Base-by-base conservation (phyloP, 139 green algal genomes). In the Monoraphidium neglectum region DNA sequence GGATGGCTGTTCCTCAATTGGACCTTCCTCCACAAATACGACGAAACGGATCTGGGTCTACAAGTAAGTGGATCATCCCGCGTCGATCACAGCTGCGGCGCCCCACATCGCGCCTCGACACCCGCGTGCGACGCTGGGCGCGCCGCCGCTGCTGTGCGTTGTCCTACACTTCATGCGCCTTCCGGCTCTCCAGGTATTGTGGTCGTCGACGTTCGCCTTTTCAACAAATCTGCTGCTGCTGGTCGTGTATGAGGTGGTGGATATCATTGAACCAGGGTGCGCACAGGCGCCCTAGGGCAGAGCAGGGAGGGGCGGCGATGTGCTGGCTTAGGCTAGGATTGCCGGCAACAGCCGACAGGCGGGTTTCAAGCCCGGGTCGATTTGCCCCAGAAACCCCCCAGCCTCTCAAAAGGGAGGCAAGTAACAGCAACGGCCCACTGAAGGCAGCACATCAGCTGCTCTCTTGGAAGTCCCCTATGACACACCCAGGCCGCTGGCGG, bases 191-290 rank as follows among this genome's bases (percentile, higher is more conserved):
- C 84, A 95, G 83, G 40, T 82, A 15, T 76, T 98, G 0, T 98
- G 97, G 79, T 92, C 91, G 15, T 57, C 84, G 6, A 90, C 96
- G 0, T 98, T 98, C 78, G 90, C 92, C 0, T 74, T 98, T 0
- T 98, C 90, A n/a, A 91, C 87, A 74, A 95, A 97, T 77, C 83
- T 98, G 43, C 77, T 98, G 61, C 76, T 94, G 68, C 82, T 98
- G 33, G 85, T 98, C 2, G 76, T 98, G 1, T 96, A 92, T 73
- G 95, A 98, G 69, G 92, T 98, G 3, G 77, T 96, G 18, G 86
- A 82, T 61, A 59, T 94, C 8, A 85, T 98, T 63, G 67, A 80
- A 33, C 61, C 74, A 23, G 82, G 86, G 88, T 94, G 37, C n/a
- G n/a, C n/a, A n/a, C n/a, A 30, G 88, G 68, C n/a, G 43, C 43